These are phyloP conservation scores for Xylaria curta DNA, from an alignment of 495 filamentous ascomycete genomes.

Conservation along the genomic window DNA sequence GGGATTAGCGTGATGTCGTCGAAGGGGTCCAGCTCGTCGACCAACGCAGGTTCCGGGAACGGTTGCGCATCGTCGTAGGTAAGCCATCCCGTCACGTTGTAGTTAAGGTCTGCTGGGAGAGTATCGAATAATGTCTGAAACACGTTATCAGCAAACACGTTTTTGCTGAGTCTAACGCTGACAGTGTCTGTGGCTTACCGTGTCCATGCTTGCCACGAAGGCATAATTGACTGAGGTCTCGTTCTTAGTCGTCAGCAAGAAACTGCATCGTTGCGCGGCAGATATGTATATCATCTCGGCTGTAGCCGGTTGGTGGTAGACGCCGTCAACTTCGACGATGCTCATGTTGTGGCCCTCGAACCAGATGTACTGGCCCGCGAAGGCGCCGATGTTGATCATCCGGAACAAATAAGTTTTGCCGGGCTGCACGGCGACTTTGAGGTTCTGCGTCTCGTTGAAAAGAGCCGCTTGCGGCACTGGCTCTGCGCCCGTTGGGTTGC, in stretches of 20 bases:
- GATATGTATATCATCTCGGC: slow-evolving; percentile 69
- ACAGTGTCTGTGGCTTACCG: slow-evolving; percentile 43
- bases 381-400: slow-evolving; percentile 74
- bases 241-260: slow-evolving; percentile 71
- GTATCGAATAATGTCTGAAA: slow-evolving; percentile 72
- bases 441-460: slow-evolving; percentile 71
- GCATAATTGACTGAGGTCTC: slow-evolving; percentile 69
- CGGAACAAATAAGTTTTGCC: slow-evolving; percentile 83
- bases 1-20: slow-evolving; percentile 78
- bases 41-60: slow-evolving; percentile 59
- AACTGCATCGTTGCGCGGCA: slow-evolving; percentile 73
- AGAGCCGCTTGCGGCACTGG: slow-evolving; percentile 70
- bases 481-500: slow-evolving; percentile 67
- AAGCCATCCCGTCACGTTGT: slow-evolving; percentile 82
- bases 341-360: slow-evolving; percentile 75
- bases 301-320: slow-evolving; percentile 63
- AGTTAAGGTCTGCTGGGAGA: slow-evolving; percentile 68
- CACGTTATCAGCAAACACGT: background rate
- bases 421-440: slow-evolving; percentile 59
- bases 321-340: slow-evolving; percentile 62
- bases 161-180: background rate
- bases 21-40: slow-evolving; percentile 68
- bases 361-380: slow-evolving; percentile 72
- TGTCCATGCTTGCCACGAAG: slow-evolving; percentile 68
- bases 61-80: slow-evolving; percentile 69